These are phyloP conservation scores for Carallia pectinifolia DNA, from an alignment of 345 rosid species.

Conservation along the genomic window DNA sequence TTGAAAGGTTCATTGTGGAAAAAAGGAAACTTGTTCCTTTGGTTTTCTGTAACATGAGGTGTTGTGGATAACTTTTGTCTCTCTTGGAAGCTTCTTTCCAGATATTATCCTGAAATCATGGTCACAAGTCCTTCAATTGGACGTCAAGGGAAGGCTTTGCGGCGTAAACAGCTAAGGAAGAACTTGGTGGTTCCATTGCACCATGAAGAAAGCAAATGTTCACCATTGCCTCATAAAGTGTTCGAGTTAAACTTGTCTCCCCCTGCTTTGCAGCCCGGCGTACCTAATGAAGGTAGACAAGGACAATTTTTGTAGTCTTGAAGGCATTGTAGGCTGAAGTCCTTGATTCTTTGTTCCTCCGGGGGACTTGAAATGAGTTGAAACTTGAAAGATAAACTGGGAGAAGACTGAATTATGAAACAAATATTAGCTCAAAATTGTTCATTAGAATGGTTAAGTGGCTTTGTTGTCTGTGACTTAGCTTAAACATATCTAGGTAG, in stretches of 20 bases:
- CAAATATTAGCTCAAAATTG: not conserved
- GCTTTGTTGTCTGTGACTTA: too few relatives aligned
- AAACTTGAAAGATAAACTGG: not conserved
- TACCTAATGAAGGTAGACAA: slow-evolving; percentile 25
- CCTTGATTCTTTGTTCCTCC: not conserved
- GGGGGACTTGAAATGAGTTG: too few relatives aligned
- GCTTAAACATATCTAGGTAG: too few relatives aligned
- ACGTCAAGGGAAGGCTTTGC: slow-evolving; percentile 88
- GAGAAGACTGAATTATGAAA: not conserved
- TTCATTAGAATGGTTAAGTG: too few relatives aligned
- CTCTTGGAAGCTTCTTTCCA: slow-evolving; percentile 60
- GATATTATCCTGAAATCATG: slow-evolving; percentile 66
- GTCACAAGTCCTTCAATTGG: slow-evolving; percentile 75
- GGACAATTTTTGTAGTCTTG: not conserved
- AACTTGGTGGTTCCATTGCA: slow-evolving; percentile 25
- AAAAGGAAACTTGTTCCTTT: not conserved
- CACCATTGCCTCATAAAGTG: slow-evolving; percentile 12
- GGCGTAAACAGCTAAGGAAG: slow-evolving; percentile 68
- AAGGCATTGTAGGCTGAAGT: not conserved
- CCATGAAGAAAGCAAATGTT: slow-evolving; percentile 14
- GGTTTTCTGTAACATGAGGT: not conserved
- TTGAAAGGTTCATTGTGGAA: not conserved
- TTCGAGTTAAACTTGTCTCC: not conserved
- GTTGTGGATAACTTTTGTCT: slow-evolving; percentile 10
- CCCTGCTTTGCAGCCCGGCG: slow-evolving; percentile 9